Base-by-base conservation (phyloP, 2,329 filamentous ascomycete species). In the Trichocomaceae sp. region DNA sequence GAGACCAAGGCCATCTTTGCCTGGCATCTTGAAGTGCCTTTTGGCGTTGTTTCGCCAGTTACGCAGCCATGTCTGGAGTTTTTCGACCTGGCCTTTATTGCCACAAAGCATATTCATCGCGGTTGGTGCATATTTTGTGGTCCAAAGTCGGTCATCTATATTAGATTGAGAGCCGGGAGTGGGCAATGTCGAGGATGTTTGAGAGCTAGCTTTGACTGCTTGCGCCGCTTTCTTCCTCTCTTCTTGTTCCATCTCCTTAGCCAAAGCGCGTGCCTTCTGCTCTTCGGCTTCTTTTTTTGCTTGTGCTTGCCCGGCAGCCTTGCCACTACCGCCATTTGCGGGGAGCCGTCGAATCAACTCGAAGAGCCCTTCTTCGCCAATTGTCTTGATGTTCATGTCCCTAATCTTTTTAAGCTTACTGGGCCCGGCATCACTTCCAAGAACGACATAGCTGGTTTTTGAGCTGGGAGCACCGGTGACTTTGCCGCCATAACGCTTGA, bases 401-500 rank as follows among this genome's bases (percentile, higher is more conserved):
- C 82, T 79, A 62, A 99, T 97, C 62, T 91, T 96, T 61, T 85
- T 79, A 41, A 99, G 78, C 69, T 99, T 99, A 71, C 87, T 95
- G 1, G 93, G 93, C 0, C 93, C 93, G 22, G 95, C 93, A 69
- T 97, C 93, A 23, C 81, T 81, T 44, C 93, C 93, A 2, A 99
- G 80, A 15, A 99, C 88, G 46, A 99, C 90, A 66, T 90, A 99
- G 65, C 82, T 93, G 0, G 95, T 99, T 72, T 96, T 97, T 66
- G 85, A 87, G 67, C 92, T 97, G 19, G 95, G 93, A 5, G 83
- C 85, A 9, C 77, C 79, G 9, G 87, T 95, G 22, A 96, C 85
- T 72, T 96, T 97, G 52, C 93, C 93, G 42, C 93, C 95, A 69
- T 96, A 95, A 59, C 86, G 84, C 70, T 99, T 99, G 55, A 97